A percentile compares a stretch with the other conserved stretches of the same genome.
Evolutionary conservation across 164 flowering plant genomes (phyloP).

Genomic region (Hamamelis virginiana): DNA sequence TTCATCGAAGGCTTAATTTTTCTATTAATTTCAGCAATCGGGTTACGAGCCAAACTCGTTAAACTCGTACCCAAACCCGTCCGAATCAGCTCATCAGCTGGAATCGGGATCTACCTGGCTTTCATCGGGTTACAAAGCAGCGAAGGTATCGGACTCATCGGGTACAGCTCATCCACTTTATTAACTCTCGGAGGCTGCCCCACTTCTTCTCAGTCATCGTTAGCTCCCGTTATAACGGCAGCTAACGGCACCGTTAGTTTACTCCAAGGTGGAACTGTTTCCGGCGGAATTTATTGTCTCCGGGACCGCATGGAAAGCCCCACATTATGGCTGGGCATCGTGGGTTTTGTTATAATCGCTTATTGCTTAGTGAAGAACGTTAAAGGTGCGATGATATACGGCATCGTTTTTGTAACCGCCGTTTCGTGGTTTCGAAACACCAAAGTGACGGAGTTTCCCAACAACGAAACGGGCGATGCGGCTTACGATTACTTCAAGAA

Average conservation of each 20-base stretch:
- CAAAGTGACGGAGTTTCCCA: conserved; percentile 69
- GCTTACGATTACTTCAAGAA: conserved; percentile 64
- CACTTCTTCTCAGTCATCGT: conserved; percentile 38
- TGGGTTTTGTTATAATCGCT: conserved; percentile 79
- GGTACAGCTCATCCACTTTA: conserved; percentile 67
- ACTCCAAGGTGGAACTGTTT: conserved; percentile 60
- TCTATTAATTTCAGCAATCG: conserved; percentile 64
- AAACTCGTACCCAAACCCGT: conserved; percentile 84
- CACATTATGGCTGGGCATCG: conserved; percentile 79
- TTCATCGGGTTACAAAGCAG: conserved; percentile 82
- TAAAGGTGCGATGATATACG: conserved; percentile 93
- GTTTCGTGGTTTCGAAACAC: conserved; percentile 91
- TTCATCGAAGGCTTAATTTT: conserved; percentile 81
- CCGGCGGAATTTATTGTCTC: conserved; percentile 62
- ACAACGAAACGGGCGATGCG: conserved; percentile 53
- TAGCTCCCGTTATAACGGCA: conserved; percentile 62
- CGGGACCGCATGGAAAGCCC: conserved; percentile 74
- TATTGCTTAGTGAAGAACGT: conserved; percentile 63
- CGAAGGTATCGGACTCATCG: conserved; percentile 80
- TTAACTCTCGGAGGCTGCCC: conserved; percentile 86
- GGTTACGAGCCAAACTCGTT: conserved; percentile 72
- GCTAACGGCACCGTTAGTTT: conserved; percentile 63
- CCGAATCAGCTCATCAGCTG: conserved; percentile 77
- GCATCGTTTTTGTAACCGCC: conserved; percentile 81
- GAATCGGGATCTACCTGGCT: conserved; percentile 87